These are phyloP conservation scores for Jaapia argillacea DNA, from an alignment of 768 basidiomycete species.

Conservation along the genomic window DNA sequence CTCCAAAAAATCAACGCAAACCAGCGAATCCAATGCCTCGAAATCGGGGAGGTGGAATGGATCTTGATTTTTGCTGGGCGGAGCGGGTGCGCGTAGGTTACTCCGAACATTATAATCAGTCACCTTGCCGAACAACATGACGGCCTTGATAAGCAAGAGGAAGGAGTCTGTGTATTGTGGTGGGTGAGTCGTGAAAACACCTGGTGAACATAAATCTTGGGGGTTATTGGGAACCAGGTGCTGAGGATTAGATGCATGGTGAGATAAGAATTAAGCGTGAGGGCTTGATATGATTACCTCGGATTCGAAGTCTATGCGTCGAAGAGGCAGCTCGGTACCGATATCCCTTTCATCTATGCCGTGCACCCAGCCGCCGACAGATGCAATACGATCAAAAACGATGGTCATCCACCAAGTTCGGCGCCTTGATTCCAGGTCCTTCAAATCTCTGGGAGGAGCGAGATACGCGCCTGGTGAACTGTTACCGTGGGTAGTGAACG, in stretches of 20 bases:
- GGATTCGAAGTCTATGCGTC: constrained; percentile 66
- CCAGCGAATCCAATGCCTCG: constrained; percentile 56
- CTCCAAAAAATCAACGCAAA: constrained; percentile 56
- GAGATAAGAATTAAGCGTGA: constrained; percentile 5
- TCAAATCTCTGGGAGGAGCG: constrained; percentile 65
- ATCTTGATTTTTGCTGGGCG: constrained; percentile 63
- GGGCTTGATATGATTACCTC: constrained; percentile 21
- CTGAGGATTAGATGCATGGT: constrained; percentile 23
- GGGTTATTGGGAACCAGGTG: constrained; percentile 57
- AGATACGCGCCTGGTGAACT: constrained; percentile 73
- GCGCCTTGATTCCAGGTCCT: constrained; percentile 68
- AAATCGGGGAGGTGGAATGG: constrained; percentile 64
- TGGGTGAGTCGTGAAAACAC: constrained; percentile 62
- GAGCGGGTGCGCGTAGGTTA: constrained; percentile 54
- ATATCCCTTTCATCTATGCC: constrained; percentile 77
- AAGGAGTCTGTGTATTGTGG: constrained; percentile 78
- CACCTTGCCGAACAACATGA: constrained; percentile 79
- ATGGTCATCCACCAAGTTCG: constrained; percentile 92
- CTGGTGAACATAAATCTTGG: constrained; percentile 55
- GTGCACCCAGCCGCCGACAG: constrained; percentile 74
- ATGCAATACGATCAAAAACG: constrained; percentile 70
- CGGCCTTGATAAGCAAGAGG: constrained; percentile 68
- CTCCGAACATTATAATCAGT: constrained; percentile 79
- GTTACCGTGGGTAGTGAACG: constrained; percentile 58
- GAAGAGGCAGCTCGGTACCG: constrained; percentile 74